Conservation (phyloP, 164 flowering plant genomes). For the Brasenia schreberi region DNA sequence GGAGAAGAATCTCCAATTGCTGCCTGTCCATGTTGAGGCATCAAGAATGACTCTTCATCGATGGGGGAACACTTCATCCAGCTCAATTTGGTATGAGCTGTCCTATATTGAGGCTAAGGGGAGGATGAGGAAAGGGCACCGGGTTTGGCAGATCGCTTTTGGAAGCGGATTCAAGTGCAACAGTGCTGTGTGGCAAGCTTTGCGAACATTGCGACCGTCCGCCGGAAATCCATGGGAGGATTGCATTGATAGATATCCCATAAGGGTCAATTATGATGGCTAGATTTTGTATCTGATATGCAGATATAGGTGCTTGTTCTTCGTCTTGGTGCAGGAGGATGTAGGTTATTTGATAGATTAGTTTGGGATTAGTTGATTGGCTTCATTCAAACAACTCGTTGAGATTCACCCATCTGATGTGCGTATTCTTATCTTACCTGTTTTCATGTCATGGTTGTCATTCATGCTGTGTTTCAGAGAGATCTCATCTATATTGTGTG, state of each 20-base stretch:
- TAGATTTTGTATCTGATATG: not conserved
- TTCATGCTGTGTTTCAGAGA: not conserved
- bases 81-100: conserved; percentile 82
- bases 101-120: conserved; percentile 75
- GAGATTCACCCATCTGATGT: not conserved
- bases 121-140: conserved; percentile 47
- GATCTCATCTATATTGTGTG: not conserved
- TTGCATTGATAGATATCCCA: conserved; percentile 62
- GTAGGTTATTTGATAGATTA: not conserved
- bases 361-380: not conserved
- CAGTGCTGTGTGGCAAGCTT: conserved; percentile 79
- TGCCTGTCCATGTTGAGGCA: conserved; percentile 53
- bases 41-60: conserved; percentile 71
- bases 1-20: conserved; percentile 66
- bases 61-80: conserved; percentile 72
- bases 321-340: not conserved
- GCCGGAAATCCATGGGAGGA: conserved; percentile 57
- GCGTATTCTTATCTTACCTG: not conserved
- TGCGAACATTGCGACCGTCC: conserved; percentile 46
- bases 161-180: conserved; percentile 84
- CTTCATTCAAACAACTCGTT: not conserved
- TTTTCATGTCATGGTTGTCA: not conserved
- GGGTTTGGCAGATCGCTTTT: conserved; percentile 78
- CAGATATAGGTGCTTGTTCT: not conserved
- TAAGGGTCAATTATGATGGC: conserved; percentile 9